Percentiles rank a stretch among this genome's conserved stretches.
Conservation (phyloP, 2,329 filamentous ascomycete genomes). For the Aureobasidium sp. region DNA sequence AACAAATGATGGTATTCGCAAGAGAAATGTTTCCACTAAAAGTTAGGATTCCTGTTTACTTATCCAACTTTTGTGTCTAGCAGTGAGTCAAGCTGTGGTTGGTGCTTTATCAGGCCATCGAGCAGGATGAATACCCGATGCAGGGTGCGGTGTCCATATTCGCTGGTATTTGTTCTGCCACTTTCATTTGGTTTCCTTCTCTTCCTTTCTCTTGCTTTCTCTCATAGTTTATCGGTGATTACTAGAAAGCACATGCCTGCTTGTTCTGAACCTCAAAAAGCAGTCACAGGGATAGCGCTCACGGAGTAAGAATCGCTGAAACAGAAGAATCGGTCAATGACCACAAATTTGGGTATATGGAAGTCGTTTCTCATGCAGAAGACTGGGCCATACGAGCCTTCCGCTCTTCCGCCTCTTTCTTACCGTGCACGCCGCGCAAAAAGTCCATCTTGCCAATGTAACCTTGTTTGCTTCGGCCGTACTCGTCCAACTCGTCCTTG, state of each 20-base stretch:
- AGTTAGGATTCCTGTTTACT: background rate
- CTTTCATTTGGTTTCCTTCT: background rate
- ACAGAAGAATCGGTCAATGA: background rate
- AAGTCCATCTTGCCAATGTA: constrained; percentile 57
- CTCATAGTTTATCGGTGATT: background rate
- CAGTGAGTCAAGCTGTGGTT: background rate
- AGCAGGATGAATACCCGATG: background rate
- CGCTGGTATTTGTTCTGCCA: background rate
- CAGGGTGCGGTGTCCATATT: background rate
- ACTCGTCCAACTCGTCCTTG: constrained; percentile 51
- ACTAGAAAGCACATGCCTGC: background rate
- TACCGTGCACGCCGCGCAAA: constrained; percentile 49
- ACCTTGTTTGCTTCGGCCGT: constrained; percentile 54
- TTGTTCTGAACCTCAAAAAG: background rate
- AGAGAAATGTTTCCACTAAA: background rate
- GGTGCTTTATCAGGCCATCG: background rate
- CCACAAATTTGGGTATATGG: background rate
- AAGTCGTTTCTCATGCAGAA: constrained; percentile 1
- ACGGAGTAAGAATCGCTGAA: too few relatives aligned
- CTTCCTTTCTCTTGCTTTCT: background rate
- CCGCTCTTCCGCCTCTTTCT: constrained; percentile 48
- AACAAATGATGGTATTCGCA: too few relatives aligned
- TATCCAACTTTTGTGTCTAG: background rate
- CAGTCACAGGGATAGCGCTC: background rate
- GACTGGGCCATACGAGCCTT: constrained; percentile 33